phyloP scores from a whole-genome alignment of 2,329 filamentous ascomycete genomes.

The Aspergillus tanneri region DNA sequence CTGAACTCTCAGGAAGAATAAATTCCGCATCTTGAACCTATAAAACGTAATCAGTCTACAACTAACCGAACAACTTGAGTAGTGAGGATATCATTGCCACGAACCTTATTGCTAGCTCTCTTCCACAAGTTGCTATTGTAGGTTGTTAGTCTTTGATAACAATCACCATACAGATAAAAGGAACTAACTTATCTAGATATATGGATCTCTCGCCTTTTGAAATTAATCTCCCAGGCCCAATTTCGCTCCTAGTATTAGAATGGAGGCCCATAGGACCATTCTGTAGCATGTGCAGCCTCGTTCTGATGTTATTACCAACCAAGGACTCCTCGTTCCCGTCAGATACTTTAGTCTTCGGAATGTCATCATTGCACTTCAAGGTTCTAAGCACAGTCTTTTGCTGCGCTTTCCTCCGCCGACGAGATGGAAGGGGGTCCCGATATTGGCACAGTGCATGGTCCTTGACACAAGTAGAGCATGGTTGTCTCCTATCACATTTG shows the following conservation, averaged over 20 bases:
- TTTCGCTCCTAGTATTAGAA: too few species aligned
- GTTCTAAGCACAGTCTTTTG: too few species aligned
- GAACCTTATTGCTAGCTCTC: slow-evolving; percentile 7
- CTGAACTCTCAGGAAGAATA: too few species aligned
- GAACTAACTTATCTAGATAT: slow-evolving; percentile 8
- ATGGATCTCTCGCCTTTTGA: slow-evolving; percentile 6
- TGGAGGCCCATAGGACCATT: too few species aligned
- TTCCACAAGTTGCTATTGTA: slow-evolving; percentile 9
- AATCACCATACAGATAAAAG: neutral
- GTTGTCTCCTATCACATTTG: slow-evolving; percentile 9
- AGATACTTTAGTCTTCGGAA: too few species aligned
- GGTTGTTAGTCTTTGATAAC: neutral
- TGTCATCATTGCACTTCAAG: too few species aligned
- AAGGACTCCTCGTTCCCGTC: too few species aligned
- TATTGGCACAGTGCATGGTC: slow-evolving; percentile 5
- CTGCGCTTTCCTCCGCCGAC: slow-evolving; percentile 8
- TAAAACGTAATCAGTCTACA: neutral
- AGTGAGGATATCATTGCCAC: too few species aligned
- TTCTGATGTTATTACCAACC: neutral
- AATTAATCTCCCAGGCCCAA: slow-evolving; percentile 3
- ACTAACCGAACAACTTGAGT: neutral
- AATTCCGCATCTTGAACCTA: too few species aligned
- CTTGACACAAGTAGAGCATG: slow-evolving; percentile 9
- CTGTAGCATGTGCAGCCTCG: too few species aligned
- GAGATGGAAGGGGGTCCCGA: slow-evolving; percentile 2